Base-by-base conservation (phyloP, 331 rosid genomes). In the Stylosanthes scabra region DNA sequence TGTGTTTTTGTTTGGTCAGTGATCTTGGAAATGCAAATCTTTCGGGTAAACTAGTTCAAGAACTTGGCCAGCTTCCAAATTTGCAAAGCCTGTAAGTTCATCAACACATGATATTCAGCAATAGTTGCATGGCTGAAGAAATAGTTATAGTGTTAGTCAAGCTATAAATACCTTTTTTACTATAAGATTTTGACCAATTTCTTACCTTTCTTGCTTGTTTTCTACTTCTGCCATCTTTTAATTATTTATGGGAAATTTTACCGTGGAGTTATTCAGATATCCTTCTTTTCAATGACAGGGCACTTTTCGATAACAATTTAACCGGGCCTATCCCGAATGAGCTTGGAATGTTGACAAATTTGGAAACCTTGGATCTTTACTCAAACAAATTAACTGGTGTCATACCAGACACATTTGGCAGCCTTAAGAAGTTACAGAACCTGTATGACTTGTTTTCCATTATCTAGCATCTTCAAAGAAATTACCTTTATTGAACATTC, bases 341-440 rank as follows among this genome's bases (percentile, higher is more conserved):
- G 82, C 88, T 95, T 63, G 99, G 99, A 57, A 82, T 74, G 78
- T 83, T 95, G 86, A 74, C 85, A 73, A 77, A 88, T 76, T 87
- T 94, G 92, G 93, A 88, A 84, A 91, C 96, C 89, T 85, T 92
- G 96, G 97, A 95, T 90, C 98, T 95, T 82, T 92, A 90, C 89
- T 45, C 70, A 89, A 95, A 95, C 85, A 3, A 2, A 0, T 82
- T 95, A 82, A 51, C 0, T 58, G 97, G 96, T 44, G 1, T 11
- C 69, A 92, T 92, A 80, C 98, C 99, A 4, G 28, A 0, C 27
- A 74, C 92, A 9, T 75, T 94, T 86, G 86, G 93, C 72, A 88
- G 71, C 0, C 97, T 94, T 77, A 8, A 2, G 55, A 87, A 87
- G 66, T 85, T 94, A 71, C 96, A 97, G 39, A 90, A 91, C 88